phyloP scores from a whole-genome alignment of 164 flowering plant genomes.

The Aristolochia contorta region DNA sequence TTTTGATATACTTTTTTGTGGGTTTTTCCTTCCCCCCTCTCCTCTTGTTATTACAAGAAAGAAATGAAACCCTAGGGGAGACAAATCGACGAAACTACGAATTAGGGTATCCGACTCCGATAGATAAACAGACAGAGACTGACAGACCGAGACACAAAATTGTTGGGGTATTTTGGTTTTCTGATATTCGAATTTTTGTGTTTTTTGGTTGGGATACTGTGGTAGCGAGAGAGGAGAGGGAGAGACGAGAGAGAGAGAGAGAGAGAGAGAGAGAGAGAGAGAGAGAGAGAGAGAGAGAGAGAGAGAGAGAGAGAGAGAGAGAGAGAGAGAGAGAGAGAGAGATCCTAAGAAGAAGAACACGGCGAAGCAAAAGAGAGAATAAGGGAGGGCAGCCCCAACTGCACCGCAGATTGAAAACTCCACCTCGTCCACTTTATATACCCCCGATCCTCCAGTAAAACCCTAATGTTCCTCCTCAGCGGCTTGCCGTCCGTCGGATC shows the following conservation, averaged over 20 bases:
- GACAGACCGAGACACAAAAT: conserved; percentile 1
- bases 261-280: background rate
- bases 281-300: background rate
- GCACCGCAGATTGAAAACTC: background rate
- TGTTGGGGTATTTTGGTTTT: background rate
- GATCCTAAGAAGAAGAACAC: background rate
- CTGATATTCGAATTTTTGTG: background rate
- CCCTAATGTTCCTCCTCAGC: background rate
- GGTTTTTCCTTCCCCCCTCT: conserved; percentile 25
- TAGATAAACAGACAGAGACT: background rate
- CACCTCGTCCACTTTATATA: background rate
- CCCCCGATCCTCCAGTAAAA: too few species aligned
- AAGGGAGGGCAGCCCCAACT: conserved; percentile 8
- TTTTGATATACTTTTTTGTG: conserved; percentile 10
- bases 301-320: background rate
- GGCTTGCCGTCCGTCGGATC: too few species aligned
- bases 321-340: background rate
- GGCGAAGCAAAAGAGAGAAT: background rate
- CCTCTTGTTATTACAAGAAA: conserved; percentile 18
- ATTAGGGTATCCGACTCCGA: background rate
- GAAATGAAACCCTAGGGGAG: conserved; percentile 14
- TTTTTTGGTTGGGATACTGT: background rate
- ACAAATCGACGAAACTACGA: background rate
- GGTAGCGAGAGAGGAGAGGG: background rate
- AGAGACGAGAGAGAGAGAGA: background rate